Conservation (phyloP, 768 basidiomycete genomes). For the Candolleomyces aberdarensis region DNA sequence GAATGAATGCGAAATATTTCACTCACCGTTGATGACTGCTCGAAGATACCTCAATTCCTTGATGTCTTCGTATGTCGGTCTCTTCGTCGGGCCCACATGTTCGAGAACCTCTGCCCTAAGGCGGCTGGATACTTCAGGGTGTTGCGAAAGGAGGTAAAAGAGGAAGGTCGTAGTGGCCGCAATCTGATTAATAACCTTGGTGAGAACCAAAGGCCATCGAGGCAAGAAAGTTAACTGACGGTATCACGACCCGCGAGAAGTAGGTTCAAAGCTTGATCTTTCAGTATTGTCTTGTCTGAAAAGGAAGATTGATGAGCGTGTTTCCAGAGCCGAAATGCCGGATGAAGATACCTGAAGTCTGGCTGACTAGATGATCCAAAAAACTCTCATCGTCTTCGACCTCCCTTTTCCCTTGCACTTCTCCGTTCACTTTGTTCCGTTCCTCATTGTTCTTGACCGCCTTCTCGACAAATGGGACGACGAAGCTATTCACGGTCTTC, state of each 20-base stretch:
- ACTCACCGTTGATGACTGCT: constrained; percentile 31
- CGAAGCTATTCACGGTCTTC: constrained; percentile 48
- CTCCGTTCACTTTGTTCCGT: constrained; percentile 19
- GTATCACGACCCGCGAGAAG: constrained; percentile 42
- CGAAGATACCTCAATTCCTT: constrained; percentile 36
- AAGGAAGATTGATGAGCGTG: constrained; percentile 13
- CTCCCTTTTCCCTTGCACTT: constrained; percentile 20
- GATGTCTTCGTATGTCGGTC: constrained; percentile 29
- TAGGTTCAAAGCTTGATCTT: constrained; percentile 39
- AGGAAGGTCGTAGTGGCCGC: constrained; percentile 26
- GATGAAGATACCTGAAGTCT: constrained; percentile 33
- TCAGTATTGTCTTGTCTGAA: constrained; percentile 41
- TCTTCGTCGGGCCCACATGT: constrained; percentile 21
- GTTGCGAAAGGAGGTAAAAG: constrained; percentile 24
- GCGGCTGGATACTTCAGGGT: constrained; percentile 23
- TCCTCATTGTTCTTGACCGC: constrained; percentile 42
- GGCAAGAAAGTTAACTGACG: constrained; percentile 16
- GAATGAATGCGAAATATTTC: constrained; percentile 9
- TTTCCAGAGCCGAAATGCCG: neutral
- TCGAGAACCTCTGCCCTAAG: constrained; percentile 27
- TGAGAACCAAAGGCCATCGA: neutral
- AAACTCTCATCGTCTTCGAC: constrained; percentile 44
- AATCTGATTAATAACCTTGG: constrained; percentile 15
- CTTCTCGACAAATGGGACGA: constrained; percentile 49
- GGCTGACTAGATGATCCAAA: constrained; percentile 51